Percentiles rank a stretch among this genome's conserved stretches.
These are phyloP conservation scores for Hypoxylon crocopeplum DNA, from an alignment of 495 filamentous ascomycete genomes.

Conservation along the genomic window DNA sequence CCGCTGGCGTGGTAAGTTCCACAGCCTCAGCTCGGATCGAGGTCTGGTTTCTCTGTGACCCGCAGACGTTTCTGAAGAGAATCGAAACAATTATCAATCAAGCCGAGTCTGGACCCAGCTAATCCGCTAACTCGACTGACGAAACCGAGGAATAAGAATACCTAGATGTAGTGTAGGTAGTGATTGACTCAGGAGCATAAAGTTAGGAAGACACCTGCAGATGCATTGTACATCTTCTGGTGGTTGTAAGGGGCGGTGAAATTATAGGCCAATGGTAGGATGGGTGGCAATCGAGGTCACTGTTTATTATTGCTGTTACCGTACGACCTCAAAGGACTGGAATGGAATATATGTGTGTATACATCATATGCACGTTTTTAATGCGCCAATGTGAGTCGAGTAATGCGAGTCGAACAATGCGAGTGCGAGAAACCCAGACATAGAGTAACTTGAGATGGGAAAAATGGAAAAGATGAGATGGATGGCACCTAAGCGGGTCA, in stretches of 20 bases:
- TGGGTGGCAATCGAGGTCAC: constrained; percentile 16
- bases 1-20: constrained; percentile 23
- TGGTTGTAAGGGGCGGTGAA: constrained; percentile 11
- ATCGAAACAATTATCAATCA: constrained; percentile 16
- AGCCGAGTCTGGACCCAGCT: constrained; percentile 10
- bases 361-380: constrained; percentile 1
- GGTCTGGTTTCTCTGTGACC: constrained; percentile 6
- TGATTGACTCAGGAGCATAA: too few relatives aligned
- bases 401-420: too few relatives aligned
- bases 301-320: constrained; percentile 8
- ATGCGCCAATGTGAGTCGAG: too few relatives aligned
- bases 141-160: constrained; percentile 11
- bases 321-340: constrained; percentile 1
- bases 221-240: too few relatives aligned
- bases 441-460: background rate
- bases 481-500: too few relatives aligned
- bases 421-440: constrained; percentile 6
- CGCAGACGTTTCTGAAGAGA: constrained; percentile 18
- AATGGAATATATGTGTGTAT: background rate
- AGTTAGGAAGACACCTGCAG: too few relatives aligned
- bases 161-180: too few relatives aligned
- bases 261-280: constrained; percentile 1
- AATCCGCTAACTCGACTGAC: constrained; percentile 6
- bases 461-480: background rate
- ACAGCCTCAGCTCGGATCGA: constrained; percentile 33